Base-by-base conservation (phyloP, 2,329 filamentous ascomycete genomes). In the Xylariaceae sp. region DNA sequence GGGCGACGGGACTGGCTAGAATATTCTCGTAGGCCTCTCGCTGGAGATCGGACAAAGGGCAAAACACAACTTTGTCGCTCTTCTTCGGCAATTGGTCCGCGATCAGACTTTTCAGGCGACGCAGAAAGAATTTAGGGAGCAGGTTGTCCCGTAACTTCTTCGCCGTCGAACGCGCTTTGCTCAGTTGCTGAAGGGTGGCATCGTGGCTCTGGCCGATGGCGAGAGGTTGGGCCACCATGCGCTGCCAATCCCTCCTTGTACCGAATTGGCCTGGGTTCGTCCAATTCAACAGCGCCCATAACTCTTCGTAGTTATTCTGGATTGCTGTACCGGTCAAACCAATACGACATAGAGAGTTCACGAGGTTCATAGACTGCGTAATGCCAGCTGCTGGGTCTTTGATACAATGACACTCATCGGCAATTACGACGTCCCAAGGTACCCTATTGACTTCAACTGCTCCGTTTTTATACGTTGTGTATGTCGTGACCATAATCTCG, bases 241-340 rank as follows among this genome's bases (percentile, higher is more conserved):
- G 77, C 64, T 84, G 87, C 94, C 94, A 99, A 42, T 88, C 87
- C 4, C 80, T 74, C 7, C 88, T 65, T 0, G 76, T 77, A 12
- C 81, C 81, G 52, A 85, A 80, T 46, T 79, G 73, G 0, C 91
- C 92, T 0, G 94, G 94, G 63, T 95, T 94, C 0, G 91, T 91
- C 94, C 94, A 99, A 68, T 99, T 95, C 2, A 99, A 76, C 0
- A 99, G 76, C 0, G 91, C 95, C 92, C 92, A 99, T 0, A 99
- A 79, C 70, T 99, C 94, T 67, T 96, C 90, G 68, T 99, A 99
- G 62, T 89, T 94, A 71, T 99, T 99, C 68, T 99, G 94, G 44
- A 99, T 96, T 0, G 92, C 92, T 0, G 94, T 99, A 1, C 94
- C 94, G 0, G 91, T 97, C 6, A 99, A 77, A 0, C 94, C 94